These are phyloP conservation scores for Tulasnella sp. DNA, from an alignment of 768 basidiomycete genomes.

Conservation along the genomic window DNA sequence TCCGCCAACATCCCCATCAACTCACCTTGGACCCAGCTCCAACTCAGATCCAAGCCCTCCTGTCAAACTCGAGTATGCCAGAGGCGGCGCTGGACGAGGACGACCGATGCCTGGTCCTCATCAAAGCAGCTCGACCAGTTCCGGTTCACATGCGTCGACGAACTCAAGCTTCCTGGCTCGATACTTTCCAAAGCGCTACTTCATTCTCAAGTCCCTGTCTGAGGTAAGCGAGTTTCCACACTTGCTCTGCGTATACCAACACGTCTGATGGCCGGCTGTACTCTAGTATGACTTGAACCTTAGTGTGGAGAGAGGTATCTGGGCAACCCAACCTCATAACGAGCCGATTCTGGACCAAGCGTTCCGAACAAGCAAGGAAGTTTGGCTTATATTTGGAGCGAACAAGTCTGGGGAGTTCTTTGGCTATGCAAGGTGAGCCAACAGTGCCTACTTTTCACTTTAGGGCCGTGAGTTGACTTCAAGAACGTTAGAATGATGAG, in stretches of 20 bases:
- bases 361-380: slow-evolving; percentile 81
- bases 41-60: slow-evolving; percentile 24
- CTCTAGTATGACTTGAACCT: slow-evolving; percentile 65
- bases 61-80: background rate
- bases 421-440: slow-evolving; percentile 71
- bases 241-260: background rate
- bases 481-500: slow-evolving; percentile 56
- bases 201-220: slow-evolving; percentile 83
- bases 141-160: slow-evolving; percentile 69
- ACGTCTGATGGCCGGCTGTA: slow-evolving; percentile 3
- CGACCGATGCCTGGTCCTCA: background rate
- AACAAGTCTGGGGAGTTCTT: slow-evolving; percentile 94
- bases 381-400: slow-evolving; percentile 83
- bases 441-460: slow-evolving; percentile 21
- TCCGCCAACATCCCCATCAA: slow-evolving; percentile 24
- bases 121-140: slow-evolving; percentile 43
- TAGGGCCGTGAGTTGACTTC: background rate
- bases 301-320: slow-evolving; percentile 67
- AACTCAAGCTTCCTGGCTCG: slow-evolving; percentile 68
- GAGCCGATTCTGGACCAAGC: slow-evolving; percentile 88
- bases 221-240: slow-evolving; percentile 42
- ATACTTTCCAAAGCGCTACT: slow-evolving; percentile 82
- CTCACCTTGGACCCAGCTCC: slow-evolving; percentile 21
- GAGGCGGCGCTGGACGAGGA: background rate
- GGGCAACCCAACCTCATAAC: slow-evolving; percentile 93